These are phyloP conservation scores for Berberis vulgaris DNA, from an alignment of 164 flowering plant genomes.

Conservation along the genomic window DNA sequence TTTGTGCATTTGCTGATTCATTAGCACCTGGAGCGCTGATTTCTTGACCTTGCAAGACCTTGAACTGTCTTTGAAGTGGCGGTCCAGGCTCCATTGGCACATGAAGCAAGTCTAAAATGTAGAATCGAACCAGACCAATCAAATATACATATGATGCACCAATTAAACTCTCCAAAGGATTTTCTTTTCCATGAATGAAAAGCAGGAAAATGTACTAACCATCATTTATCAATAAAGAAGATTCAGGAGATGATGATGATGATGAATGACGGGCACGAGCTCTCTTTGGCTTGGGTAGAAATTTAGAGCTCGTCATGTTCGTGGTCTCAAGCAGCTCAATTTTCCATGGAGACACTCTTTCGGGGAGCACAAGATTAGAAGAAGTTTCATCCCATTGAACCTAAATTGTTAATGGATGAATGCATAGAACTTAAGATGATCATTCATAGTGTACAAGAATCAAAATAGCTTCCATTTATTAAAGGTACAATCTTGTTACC, in stretches of 20 bases:
- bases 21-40: slow-evolving; percentile 5
- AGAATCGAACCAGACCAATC: not conserved
- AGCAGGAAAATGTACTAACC: slow-evolving; percentile 22
- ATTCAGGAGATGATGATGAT: slow-evolving; percentile 10
- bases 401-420: slow-evolving; percentile 17
- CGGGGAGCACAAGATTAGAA: slow-evolving; percentile 19
- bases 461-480: not conserved
- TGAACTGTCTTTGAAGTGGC: slow-evolving; percentile 11
- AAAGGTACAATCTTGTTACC: slow-evolving; percentile 16
- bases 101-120: slow-evolving; percentile 11
- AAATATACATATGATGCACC: no score
- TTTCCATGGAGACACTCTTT: slow-evolving; percentile 49
- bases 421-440: no score
- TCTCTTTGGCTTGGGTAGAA: slow-evolving; percentile 22
- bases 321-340: slow-evolving; percentile 23
- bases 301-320: slow-evolving; percentile 5
- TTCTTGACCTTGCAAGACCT: slow-evolving; percentile 67
- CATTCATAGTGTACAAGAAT: not conserved
- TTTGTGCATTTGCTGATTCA: slow-evolving; percentile 8
- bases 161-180: no score
- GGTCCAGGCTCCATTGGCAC: slow-evolving; percentile 11
- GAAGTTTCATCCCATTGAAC: slow-evolving; percentile 48
- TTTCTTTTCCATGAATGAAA: not conserved
- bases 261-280: slow-evolving; percentile 1
- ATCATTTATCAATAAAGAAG: slow-evolving; percentile 11